Conservation (phyloP, 2,329 filamentous ascomycete species). For the Apiospora hydei region DNA sequence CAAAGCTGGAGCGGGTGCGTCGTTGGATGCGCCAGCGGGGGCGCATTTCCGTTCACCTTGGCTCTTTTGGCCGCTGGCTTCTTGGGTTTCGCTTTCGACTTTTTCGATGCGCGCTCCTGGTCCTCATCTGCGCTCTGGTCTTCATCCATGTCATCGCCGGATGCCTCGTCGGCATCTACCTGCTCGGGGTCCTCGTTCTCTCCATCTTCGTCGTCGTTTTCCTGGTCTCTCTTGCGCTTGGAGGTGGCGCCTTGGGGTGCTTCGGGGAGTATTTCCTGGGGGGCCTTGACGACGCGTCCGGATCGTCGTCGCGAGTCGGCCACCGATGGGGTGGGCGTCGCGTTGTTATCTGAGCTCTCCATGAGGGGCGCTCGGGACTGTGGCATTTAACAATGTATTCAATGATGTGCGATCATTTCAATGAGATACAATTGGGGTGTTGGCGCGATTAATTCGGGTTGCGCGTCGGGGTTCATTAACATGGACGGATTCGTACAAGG, state of each 20-base stretch:
- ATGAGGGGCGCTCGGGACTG: constrained; percentile 55
- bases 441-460: constrained; percentile 9
- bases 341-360: constrained; percentile 63
- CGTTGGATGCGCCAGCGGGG: constrained; percentile 44
- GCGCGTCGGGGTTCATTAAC: constrained; percentile 13
- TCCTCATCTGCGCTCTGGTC: constrained; percentile 55
- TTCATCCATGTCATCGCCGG: constrained; percentile 43
- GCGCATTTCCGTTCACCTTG: constrained; percentile 65
- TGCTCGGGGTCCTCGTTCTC: constrained; percentile 53
- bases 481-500: constrained; percentile 12
- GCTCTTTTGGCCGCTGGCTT: constrained; percentile 70
- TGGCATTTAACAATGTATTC: constrained; percentile 46
- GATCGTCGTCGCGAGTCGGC: constrained; percentile 68
- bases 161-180: constrained; percentile 40
- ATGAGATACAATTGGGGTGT: constrained; percentile 5
- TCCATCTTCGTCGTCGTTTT: constrained; percentile 54
- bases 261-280: constrained; percentile 67
- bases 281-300: constrained; percentile 69
- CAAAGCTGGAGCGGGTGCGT: constrained; percentile 38
- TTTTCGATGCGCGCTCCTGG: constrained; percentile 48
- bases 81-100: constrained; percentile 53
- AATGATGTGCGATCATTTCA: constrained; percentile 37
- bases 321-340: constrained; percentile 59
- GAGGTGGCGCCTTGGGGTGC: constrained; percentile 46
- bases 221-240: constrained; percentile 65